Evolutionary conservation across 2,329 filamentous ascomycete genomes (phyloP).

Genomic region (Diplocarpon rosae): DNA sequence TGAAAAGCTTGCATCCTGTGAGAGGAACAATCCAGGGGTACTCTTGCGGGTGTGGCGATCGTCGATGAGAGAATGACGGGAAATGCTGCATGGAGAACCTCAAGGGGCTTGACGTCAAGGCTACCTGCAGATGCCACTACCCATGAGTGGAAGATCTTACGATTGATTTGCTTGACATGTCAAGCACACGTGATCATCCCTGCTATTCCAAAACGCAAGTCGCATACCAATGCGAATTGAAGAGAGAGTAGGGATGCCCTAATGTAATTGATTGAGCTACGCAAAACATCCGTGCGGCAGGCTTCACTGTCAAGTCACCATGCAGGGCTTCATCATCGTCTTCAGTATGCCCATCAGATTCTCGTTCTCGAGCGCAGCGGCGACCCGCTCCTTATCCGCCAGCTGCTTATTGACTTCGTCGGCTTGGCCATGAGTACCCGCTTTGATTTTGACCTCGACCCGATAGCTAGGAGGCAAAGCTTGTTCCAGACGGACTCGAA

Average conservation of each 20-base stretch:
- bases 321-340: constrained; percentile 87
- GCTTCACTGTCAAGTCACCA: constrained; percentile 19
- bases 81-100: background rate
- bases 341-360: constrained; percentile 78
- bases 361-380: constrained; percentile 87
- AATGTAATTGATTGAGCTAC: too few species aligned
- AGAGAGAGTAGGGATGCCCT: too few species aligned
- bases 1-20: too few species aligned
- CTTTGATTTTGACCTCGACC: constrained; percentile 86
- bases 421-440: constrained; percentile 89
- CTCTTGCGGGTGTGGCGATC: background rate
- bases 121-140: too few species aligned
- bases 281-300: too few species aligned
- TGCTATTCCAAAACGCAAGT: too few species aligned
- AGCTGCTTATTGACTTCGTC: constrained; percentile 97
- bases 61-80: background rate
- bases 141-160: too few species aligned
- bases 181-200: too few species aligned
- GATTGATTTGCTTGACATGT: background rate
- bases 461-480: constrained; percentile 84
- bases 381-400: constrained; percentile 90
- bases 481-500: constrained; percentile 83
- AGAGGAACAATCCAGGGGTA: background rate
- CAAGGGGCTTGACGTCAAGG: background rate
- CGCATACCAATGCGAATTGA: background rate